Conservation (phyloP, 2,329 filamentous ascomycete species). For the Chrysoporthe deuterocubensis region DNA sequence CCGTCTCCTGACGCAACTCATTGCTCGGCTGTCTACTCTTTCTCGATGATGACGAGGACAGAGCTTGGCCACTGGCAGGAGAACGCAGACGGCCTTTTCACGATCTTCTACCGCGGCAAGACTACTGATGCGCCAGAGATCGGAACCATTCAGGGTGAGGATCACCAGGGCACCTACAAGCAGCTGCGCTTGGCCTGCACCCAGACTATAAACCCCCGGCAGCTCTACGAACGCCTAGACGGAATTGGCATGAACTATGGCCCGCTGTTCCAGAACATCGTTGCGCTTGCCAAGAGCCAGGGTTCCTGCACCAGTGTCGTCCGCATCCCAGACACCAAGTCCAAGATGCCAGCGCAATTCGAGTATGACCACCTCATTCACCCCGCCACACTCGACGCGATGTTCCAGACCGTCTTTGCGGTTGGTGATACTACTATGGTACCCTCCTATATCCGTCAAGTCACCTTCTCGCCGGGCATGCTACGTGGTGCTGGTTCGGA, state of each 20-base stretch:
- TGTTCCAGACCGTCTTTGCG: slow-evolving; percentile 58
- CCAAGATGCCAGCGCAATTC: slow-evolving; percentile 56
- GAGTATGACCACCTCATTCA: slow-evolving; percentile 62
- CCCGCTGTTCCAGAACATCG: slow-evolving; percentile 53
- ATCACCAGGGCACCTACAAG: slow-evolving; percentile 31
- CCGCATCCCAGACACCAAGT: slow-evolving; percentile 52
- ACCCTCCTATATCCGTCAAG: slow-evolving; percentile 48
- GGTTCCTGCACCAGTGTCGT: slow-evolving; percentile 44
- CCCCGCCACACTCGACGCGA: slow-evolving; percentile 59
- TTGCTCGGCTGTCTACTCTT: slow-evolving; percentile 38
- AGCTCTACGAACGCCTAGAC: slow-evolving; percentile 56
- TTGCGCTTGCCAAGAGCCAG: slow-evolving; percentile 38
- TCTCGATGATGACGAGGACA: slow-evolving; percentile 52
- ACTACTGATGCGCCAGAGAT: not conserved
- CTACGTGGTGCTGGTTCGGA: slow-evolving; percentile 38
- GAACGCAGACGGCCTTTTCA: slow-evolving; percentile 43
- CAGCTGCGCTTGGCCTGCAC: slow-evolving; percentile 37
- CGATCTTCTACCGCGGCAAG: slow-evolving; percentile 33
- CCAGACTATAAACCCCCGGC: slow-evolving; percentile 44
- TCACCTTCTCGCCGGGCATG: slow-evolving; percentile 50
- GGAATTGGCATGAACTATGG: slow-evolving; percentile 58
- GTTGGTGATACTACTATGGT: slow-evolving; percentile 53
- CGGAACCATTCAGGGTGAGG: slow-evolving; percentile 30
- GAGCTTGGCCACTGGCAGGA: slow-evolving; percentile 46
- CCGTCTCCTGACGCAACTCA: slow-evolving; percentile 17